phyloP scores from a whole-genome alignment of 805 yeast species.

The Yarrowia deformans region DNA sequence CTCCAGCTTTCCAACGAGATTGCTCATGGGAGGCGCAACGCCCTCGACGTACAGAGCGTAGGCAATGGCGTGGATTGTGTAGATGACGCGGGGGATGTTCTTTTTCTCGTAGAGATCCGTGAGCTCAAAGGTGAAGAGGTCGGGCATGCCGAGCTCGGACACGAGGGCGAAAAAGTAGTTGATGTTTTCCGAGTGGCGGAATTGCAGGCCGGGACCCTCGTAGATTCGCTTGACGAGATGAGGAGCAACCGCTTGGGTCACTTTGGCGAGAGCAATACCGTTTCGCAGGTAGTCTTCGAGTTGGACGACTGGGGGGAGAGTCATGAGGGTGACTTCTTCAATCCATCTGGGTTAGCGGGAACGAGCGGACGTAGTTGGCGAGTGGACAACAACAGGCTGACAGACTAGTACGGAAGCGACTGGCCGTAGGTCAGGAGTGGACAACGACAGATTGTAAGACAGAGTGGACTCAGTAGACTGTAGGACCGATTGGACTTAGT shows the following conservation, averaged over 20 bases:
- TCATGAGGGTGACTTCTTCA: conserved; percentile 65
- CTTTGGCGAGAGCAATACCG: conserved; percentile 84
- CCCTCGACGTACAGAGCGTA: conserved; percentile 68
- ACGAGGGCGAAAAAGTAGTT: conserved; percentile 76
- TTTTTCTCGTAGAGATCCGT: conserved; percentile 93
- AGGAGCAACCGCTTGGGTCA: conserved; percentile 77
- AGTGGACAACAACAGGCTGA: background rate
- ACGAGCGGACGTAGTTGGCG: conserved; percentile 4
- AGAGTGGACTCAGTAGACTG: too few relatives aligned
- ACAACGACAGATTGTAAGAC: background rate
- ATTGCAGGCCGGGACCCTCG: conserved; percentile 71
- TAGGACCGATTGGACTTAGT: too few relatives aligned
- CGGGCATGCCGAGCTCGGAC: conserved; percentile 77
- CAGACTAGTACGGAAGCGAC: background rate
- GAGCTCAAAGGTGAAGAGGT: conserved; percentile 85
- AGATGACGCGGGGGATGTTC: conserved; percentile 91
- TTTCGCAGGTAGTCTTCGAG: conserved; percentile 74
- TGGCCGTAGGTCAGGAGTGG: background rate
- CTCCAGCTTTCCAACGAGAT: conserved; percentile 65
- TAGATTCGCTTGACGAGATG: conserved; percentile 62
- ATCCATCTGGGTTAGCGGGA: conserved; percentile 60
- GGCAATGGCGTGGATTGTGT: conserved; percentile 88
- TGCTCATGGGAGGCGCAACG: conserved; percentile 65
- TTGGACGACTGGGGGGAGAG: conserved; percentile 63
- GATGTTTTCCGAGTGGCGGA: conserved; percentile 92